Conservation (phyloP, 2,329 filamentous ascomycete genomes). For the Cadophora luteo-olivacea region DNA sequence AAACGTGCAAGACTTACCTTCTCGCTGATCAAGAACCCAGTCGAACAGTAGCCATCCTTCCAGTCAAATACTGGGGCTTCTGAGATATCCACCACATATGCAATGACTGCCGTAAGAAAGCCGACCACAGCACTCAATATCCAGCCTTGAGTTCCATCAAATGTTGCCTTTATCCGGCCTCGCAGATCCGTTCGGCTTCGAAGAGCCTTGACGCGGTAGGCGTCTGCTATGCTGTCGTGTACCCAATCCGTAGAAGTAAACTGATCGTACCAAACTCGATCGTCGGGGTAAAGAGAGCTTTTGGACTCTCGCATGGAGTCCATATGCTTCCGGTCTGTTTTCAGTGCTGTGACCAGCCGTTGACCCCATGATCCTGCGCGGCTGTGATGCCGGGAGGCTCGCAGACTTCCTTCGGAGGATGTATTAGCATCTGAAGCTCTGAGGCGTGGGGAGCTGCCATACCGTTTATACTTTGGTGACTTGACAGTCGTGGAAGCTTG, state of each 20-base stretch:
- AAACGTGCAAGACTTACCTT: slow-evolving; percentile 54
- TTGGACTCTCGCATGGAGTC: slow-evolving; percentile 64
- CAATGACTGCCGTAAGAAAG: slow-evolving; percentile 81
- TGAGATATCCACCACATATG: slow-evolving; percentile 87
- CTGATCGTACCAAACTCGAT: slow-evolving; percentile 98
- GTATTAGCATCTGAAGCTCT: slow-evolving; percentile 17
- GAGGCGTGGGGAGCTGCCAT: slow-evolving; percentile 17
- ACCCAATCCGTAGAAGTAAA: slow-evolving; percentile 99
- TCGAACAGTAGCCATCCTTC: slow-evolving; percentile 85
- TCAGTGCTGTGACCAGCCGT: slow-evolving; percentile 66
- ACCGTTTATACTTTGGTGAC: slow-evolving; percentile 39
- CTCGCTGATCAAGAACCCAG: slow-evolving; percentile 75
- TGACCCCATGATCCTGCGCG: slow-evolving; percentile 65
- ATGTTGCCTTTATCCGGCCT: slow-evolving; percentile 76
- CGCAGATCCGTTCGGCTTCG: slow-evolving; percentile 82
- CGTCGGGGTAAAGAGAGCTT: slow-evolving; percentile 73
- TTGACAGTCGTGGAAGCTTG: slow-evolving; percentile 34
- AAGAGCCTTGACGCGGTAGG: slow-evolving; percentile 84
- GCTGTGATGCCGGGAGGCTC: slow-evolving; percentile 49
- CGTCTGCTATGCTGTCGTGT: slow-evolving; percentile 94
- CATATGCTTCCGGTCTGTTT: slow-evolving; percentile 56
- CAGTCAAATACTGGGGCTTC: slow-evolving; percentile 87
- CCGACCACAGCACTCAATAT: slow-evolving; percentile 90
- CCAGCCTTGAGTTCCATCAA: slow-evolving; percentile 94
- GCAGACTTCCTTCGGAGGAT: slow-evolving; percentile 41